Evolutionary conservation across 352 stramenopile species (phyloP), one percentile per base, ranked within the genome.

Genomic region (Pseudoperonospora humuli): DNA sequence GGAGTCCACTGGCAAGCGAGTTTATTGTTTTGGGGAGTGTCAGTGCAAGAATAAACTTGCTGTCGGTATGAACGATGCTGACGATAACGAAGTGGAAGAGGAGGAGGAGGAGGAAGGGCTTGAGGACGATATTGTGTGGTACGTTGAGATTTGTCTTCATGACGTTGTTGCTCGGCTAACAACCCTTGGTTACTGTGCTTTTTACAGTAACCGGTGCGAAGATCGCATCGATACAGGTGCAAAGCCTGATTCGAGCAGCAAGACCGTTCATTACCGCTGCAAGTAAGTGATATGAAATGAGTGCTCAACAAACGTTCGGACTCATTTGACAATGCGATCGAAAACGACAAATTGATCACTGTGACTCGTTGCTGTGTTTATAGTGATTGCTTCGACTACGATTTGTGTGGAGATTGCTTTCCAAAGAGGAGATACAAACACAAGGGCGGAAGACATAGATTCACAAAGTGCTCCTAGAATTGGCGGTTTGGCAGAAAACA

Each of bases 301-400:
- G 5, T 38, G 15, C 10, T 38, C 3, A 25, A 25, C 31, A n/a
- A 11, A 15, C n/a, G n/a, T n/a, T n/a, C 15, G n/a, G n/a, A 33
- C 11, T 33, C 19, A 29, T 6, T 33, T 14, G n/a, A 14, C 19
- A 20, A 35, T 14, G 27, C 11, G 42, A 17, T 20, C 36, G 2
- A 14, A 8, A n/a, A 28, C 9, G 10, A 15, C 25, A 23, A 44
- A 25, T 25, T 25, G 46, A 17, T 50, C 38, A 7, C 24, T 48
- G 4, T 45, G 32, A 39, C 26, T 39, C 29, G 17, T 45, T 41
- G 1, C 13, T 45, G 37, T 48, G 42, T 45, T 45, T 25, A 11
- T 39, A 86, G 75, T n/a, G 67, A 81, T 39, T 87, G 75, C 57
- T 87, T 84, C 27, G 70, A 87, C 59, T 87, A 80, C 28, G 75